These are phyloP conservation scores for Telfairia occidentalis DNA, from an alignment of 331 rosid species.

Conservation along the genomic window DNA sequence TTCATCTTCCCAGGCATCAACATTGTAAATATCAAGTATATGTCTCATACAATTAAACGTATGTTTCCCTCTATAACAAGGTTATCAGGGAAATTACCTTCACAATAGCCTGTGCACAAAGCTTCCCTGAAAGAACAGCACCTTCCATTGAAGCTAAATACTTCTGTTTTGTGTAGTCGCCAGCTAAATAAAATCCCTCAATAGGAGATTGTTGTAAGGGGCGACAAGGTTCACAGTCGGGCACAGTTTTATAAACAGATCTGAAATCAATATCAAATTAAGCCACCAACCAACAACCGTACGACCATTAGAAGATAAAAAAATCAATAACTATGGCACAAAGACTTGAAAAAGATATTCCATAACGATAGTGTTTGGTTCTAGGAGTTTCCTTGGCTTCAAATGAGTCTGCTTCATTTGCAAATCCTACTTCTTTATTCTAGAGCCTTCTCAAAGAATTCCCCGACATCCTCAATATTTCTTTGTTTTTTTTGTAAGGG, in stretches of 20 bases:
- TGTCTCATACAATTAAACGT: neutral
- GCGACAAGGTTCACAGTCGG: conserved; percentile 86
- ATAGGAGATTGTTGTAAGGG: conserved; percentile 86
- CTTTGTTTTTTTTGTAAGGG: no score
- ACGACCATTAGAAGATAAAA: no score
- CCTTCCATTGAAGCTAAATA: conserved; percentile 99
- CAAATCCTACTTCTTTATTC: no score
- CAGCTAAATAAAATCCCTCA: conserved; percentile 88
- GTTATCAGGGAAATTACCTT: conserved; percentile 41
- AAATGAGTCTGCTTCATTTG: no score
- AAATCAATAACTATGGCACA: no score
- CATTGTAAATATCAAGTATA: neutral
- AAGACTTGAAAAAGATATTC: no score
- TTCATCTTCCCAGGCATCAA: neutral
- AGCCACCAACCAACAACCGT: neutral
- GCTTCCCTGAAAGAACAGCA: conserved; percentile 88
- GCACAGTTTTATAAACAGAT: conserved; percentile 88
- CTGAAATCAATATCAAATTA: conserved; percentile 27
- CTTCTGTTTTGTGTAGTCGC: conserved; percentile 91
- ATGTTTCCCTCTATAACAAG: neutral
- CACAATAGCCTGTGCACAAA: conserved; percentile 89
- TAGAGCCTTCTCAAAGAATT: no score
- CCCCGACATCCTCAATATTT: no score
- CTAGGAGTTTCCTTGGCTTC: no score
- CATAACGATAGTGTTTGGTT: no score